These are phyloP conservation scores for Bothriochloa decipiens DNA, from an alignment of 176 grass and related monocot species.

Conservation along the genomic window DNA sequence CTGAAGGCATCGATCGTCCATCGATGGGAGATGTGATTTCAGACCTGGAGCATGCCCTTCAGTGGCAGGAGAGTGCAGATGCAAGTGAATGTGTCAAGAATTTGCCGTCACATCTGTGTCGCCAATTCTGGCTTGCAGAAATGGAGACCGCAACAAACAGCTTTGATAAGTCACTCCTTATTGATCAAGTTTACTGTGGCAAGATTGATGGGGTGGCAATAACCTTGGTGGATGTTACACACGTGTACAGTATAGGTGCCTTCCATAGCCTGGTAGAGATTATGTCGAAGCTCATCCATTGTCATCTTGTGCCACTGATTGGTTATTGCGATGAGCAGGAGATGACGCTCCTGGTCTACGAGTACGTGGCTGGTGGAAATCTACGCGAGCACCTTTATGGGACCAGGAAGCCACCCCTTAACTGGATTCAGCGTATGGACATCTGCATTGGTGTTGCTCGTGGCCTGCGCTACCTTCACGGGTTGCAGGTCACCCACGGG, in stretches of 20 bases:
- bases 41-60: background rate
- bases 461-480: background rate
- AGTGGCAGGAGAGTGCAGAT: background rate
- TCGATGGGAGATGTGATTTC: background rate
- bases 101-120: background rate
- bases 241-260: background rate
- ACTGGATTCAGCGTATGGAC: conserved; percentile 4
- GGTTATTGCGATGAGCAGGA: background rate
- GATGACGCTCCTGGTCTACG: background rate
- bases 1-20: background rate
- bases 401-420: background rate
- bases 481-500: background rate
- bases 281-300: background rate
- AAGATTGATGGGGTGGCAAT: background rate
- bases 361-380: background rate
- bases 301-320: background rate
- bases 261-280: background rate
- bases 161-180: background rate
- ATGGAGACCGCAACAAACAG: background rate
- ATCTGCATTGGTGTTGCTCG: conserved; percentile 14
- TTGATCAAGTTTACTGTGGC: background rate
- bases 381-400: background rate
- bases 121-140: background rate
- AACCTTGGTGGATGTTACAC: background rate
- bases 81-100: too few relatives aligned